Evolutionary conservation across 75 land plant species (phyloP), one percentile per base, ranked within the genome.

Genomic region (Chamaecyparis obtusa): DNA sequence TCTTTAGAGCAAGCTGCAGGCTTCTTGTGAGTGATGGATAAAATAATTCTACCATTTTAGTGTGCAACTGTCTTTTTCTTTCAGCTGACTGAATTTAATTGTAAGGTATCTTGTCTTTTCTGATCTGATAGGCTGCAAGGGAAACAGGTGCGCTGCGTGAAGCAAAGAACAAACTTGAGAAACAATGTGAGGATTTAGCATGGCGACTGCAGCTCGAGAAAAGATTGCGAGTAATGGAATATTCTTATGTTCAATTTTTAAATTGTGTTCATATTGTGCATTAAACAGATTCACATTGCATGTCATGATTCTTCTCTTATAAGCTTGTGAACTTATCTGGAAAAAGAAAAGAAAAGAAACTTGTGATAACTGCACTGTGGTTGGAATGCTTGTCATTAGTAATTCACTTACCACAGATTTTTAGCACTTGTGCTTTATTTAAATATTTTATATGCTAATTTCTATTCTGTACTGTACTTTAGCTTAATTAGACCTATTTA

Each of bases 91-190:
- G 76, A 74, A 1, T 74, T 7, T 64, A 33, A 74, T 74, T 74
- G 76, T 64, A 27, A 64, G 14, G 3, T 13, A 1, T 43, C 15
- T 55, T 84, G 27, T 56, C 14, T 84, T 54, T 54, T 33, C 21
- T 54, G 41, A 84, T 37, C 54, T 84, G 85, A n/a, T 89, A 98
- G 99, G 99, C 92, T 87, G 95, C 99, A 57, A 98, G 94, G 89
- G 99, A 98, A 92, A 93, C 99, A 78, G 99, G 99, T 69, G 99
- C 95, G 1, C 87, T 98, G 67, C 99, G 96, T 51, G 91, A 93
- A 85, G 98, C 97, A 30, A 98, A 98, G 88, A 95, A 87, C 71
- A 98, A 96, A 87, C 93, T 98, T 88, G 99, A 97, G 90, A 97
- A 95, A 88, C 93, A 93, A 77, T 91, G 98, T 86, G 99, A 98